These are phyloP conservation scores for Fusarium xyrophilum DNA, from an alignment of 2,329 filamentous ascomycete genomes.

Conservation along the genomic window DNA sequence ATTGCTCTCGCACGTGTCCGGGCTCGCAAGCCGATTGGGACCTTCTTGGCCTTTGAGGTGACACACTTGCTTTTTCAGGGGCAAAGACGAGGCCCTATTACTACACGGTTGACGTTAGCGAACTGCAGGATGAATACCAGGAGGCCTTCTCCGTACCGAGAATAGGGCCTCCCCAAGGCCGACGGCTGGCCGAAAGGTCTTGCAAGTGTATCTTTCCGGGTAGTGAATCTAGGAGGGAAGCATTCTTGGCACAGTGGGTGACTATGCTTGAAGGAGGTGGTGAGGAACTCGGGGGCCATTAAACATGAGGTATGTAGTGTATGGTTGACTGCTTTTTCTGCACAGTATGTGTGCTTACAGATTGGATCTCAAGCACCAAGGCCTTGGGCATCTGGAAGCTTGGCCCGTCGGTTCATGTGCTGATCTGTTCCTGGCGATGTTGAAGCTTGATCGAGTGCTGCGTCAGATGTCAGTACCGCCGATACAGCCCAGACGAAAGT, in stretches of 20 bases:
- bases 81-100: background rate
- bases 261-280: background rate
- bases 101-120: background rate
- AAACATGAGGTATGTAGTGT: background rate
- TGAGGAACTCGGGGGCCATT: background rate
- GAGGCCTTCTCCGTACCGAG: background rate
- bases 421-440: background rate
- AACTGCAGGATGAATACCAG: background rate
- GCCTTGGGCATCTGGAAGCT: background rate
- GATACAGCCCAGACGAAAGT: no score
- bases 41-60: background rate
- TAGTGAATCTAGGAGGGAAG: background rate
- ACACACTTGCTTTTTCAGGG: background rate
- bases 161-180: background rate
- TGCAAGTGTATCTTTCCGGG: background rate
- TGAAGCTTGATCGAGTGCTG: background rate
- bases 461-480: background rate
- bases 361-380: background rate
- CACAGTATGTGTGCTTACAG: background rate
- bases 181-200: background rate
- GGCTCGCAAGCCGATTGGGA: background rate
- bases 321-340: background rate
- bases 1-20: background rate
- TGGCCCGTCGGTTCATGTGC: background rate
- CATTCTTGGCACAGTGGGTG: background rate